A percentile compares a stretch with the other conserved stretches of the same genome.
phyloP scores from a whole-genome alignment of 768 basidiomycete genomes.

The Pisolithus sp. region DNA sequence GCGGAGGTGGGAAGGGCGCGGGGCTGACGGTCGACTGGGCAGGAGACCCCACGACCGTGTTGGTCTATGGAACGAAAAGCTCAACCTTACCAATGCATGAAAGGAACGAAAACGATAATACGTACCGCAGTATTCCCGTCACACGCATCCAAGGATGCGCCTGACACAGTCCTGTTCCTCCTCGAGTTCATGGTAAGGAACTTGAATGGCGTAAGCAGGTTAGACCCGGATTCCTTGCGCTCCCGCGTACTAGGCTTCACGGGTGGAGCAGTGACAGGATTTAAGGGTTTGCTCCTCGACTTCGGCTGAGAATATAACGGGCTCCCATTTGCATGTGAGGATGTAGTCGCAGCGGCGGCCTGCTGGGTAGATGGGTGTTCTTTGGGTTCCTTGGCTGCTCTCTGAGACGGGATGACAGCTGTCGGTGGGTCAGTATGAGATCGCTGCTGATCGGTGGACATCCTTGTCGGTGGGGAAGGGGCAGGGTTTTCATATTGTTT shows the following conservation, averaged over 20 bases:
- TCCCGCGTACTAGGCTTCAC: conserved; percentile 26
- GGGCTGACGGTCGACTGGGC: conserved; percentile 63
- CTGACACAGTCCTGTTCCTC: conserved; percentile 62
- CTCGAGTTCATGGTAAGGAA: conserved; percentile 45
- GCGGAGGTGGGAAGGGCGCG: conserved; percentile 48
- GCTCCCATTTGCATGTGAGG: conserved; percentile 3
- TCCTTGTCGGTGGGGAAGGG: conserved; percentile 14
- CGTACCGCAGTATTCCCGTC: conserved; percentile 71
- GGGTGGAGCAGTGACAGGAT: conserved; percentile 25
- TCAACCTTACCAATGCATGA: conserved; percentile 1
- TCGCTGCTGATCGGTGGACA: conserved; percentile 17
- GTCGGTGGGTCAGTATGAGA: conserved; percentile 6
- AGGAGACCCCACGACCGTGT: conserved; percentile 70
- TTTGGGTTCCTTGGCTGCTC: conserved; percentile 14
- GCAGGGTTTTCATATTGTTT: conserved; percentile 21
- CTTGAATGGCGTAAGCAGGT: conserved; percentile 57
- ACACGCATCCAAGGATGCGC: conserved; percentile 70
- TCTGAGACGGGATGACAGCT: conserved; percentile 5
- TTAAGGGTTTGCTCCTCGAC: conserved; percentile 11
- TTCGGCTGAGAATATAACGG: conserved; percentile 11
- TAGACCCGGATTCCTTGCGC: conserved; percentile 36
- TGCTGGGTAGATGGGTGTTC: conserved; percentile 2
- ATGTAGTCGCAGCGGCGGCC: conserved; percentile 1
- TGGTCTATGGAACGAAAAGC: conserved; percentile 37
- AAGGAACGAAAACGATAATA: conserved; percentile 9